Conservation (phyloP, 768 basidiomycete species). For the Boletus reticulatus region DNA sequence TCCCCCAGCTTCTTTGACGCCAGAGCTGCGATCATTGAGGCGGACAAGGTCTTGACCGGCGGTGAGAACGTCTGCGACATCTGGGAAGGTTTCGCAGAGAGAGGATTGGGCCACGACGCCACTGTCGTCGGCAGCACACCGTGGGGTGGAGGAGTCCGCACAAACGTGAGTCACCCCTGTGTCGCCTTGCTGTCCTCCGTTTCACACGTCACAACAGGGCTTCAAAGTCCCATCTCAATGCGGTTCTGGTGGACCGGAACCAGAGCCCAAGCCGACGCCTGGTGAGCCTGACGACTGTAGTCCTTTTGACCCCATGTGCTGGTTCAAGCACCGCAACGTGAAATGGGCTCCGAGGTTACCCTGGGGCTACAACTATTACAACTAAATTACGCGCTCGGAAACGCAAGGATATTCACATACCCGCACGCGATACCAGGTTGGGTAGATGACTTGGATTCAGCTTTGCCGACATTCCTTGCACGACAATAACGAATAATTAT, state of each 20-base stretch:
- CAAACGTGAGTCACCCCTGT: constrained; percentile 44
- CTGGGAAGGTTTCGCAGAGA: constrained; percentile 80
- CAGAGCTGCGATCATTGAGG: constrained; percentile 86
- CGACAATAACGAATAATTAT: neutral
- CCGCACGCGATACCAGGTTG: constrained; percentile 15
- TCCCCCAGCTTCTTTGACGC: constrained; percentile 89
- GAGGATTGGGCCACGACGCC: constrained; percentile 82
- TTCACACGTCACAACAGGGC: constrained; percentile 33
- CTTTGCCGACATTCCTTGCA: constrained; percentile 2
- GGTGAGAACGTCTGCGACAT: constrained; percentile 91
- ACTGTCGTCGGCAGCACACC: constrained; percentile 72
- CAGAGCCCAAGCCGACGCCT: constrained; percentile 30
- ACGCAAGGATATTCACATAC: constrained; percentile 9
- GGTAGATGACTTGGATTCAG: constrained; percentile 11
- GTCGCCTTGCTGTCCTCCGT: neutral
- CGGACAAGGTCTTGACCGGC: constrained; percentile 85
- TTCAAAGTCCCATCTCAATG: constrained; percentile 41
- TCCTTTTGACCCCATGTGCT: constrained; percentile 22
- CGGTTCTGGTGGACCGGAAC: constrained; percentile 17
- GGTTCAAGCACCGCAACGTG: constrained; percentile 14
- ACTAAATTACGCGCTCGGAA: constrained; percentile 14
- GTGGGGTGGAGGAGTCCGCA: constrained; percentile 90
- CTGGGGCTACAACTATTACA: constrained; percentile 24
- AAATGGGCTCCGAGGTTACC: constrained; percentile 23
- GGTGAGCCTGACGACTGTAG: constrained; percentile 34